Base-by-base conservation (phyloP, 2,329 filamentous ascomycete species). In the Colletotrichum lentis region DNA sequence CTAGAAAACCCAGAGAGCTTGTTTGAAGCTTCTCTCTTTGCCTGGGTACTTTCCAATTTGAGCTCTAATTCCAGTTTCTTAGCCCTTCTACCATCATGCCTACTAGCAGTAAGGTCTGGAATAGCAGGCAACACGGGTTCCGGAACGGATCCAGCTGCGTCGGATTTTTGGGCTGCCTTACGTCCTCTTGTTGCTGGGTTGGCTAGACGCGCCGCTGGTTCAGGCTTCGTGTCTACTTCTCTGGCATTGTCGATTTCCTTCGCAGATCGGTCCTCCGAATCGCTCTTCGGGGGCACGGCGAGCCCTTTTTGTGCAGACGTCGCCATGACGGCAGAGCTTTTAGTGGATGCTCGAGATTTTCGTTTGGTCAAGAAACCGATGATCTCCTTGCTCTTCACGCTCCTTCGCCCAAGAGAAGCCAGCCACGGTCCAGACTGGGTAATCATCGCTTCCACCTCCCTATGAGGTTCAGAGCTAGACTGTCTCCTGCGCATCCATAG, bases 131-230 rank as follows among this genome's bases (percentile, higher is more conserved):
- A 71, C n/a, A 84, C 71, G 5, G 73, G 77, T 69, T 81, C 78
- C 11, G 84, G 84, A 27, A 79, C 76, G 64, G 80, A 78, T 18
- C 85, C 85, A 37, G 82, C 83, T 8, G 84, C 84, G 71, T 86
- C 80, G 59, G 84, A 81, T 68, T 80, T 83, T 59, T 80, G 79
- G 11, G 84, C 84, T 47, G 85, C 84, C 73, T 86, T 86, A 66
- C 78, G 83, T 39, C 85, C 85, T 71, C 84, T 78, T 12, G 82
- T 85, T 4, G 85, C 85, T 20, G 84, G 84, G 65, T 86, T 86
- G 8, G 67, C 52, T 10, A 63, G 46, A 35, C 57, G 63, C 41
- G 10, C 35, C 31, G 24, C 31, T 16, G 24, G 27, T 41, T 47
- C 39, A 35, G 53, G 18, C 27, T 27, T n/a, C 22, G 11, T 14